A percentile compares a stretch with the other conserved stretches of the same genome.
Evolutionary conservation across 106 monocot species (phyloP).

Genomic region (Phalaenopsis equestris): DNA sequence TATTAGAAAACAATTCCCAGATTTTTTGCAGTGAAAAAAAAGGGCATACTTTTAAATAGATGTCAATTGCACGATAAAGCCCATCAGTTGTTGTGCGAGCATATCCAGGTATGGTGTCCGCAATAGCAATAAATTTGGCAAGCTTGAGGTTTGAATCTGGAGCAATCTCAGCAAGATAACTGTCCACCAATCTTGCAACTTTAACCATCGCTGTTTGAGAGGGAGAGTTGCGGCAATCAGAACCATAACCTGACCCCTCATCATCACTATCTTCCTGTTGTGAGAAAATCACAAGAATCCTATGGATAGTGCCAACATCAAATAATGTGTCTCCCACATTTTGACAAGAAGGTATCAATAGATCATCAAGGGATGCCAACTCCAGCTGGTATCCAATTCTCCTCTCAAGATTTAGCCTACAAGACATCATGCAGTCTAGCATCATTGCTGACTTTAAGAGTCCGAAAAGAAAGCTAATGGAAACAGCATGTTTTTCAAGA

Average conservation of each 20-base stretch:
- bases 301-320: slow-evolving; percentile 43
- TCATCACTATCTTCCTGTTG: slow-evolving; percentile 37
- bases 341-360: slow-evolving; percentile 35
- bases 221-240: slow-evolving; percentile 22
- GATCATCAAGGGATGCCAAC: slow-evolving; percentile 46
- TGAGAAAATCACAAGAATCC: slow-evolving; percentile 41
- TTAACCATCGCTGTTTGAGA: slow-evolving; percentile 38
- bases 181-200: slow-evolving; percentile 42
- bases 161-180: slow-evolving; percentile 60
- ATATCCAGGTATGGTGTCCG: slow-evolving; percentile 33
- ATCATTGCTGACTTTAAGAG: slow-evolving; percentile 30
- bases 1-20: neutral
- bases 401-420: slow-evolving; percentile 42
- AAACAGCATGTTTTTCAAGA: slow-evolving; percentile 29
- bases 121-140: slow-evolving; percentile 33
- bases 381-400: slow-evolving; percentile 42
- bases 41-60: slow-evolving; percentile 42
- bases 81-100: slow-evolving; percentile 41
- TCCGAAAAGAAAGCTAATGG: slow-evolving; percentile 39
- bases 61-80: slow-evolving; percentile 45
- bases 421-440: slow-evolving; percentile 29
- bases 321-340: slow-evolving; percentile 30
- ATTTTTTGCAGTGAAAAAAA: neutral
- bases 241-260: slow-evolving; percentile 24
- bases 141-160: slow-evolving; percentile 43